Evolutionary conservation across 2,329 filamentous ascomycete species (phyloP).

Genomic region (Lecanicillium sp.): DNA sequence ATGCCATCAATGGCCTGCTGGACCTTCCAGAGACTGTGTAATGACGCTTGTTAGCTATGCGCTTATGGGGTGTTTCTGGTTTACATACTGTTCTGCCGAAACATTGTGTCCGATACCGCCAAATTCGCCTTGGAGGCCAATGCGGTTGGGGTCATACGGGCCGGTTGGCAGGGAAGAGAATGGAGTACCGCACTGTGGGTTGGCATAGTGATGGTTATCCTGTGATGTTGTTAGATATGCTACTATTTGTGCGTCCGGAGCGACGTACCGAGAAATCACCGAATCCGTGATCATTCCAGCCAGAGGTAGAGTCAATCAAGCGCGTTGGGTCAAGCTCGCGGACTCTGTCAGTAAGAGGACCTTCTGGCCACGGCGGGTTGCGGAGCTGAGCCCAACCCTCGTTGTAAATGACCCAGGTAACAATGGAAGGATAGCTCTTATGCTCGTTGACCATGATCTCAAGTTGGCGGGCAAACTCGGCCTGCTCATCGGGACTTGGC

Average conservation of each 20-base stretch:
- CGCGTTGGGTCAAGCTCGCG: slow-evolving; percentile 53
- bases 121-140: slow-evolving; percentile 65
- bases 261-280: slow-evolving; percentile 48
- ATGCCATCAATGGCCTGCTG: slow-evolving; percentile 49
- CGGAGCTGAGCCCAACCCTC: slow-evolving; percentile 62
- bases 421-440: slow-evolving; percentile 57
- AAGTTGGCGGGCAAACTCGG: slow-evolving; percentile 58
- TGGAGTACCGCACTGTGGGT: slow-evolving; percentile 62
- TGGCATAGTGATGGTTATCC: slow-evolving; percentile 67
- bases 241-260: too few species aligned
- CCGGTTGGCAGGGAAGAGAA: slow-evolving; percentile 52
- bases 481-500: slow-evolving; percentile 43
- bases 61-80: not conserved
- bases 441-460: slow-evolving; percentile 54
- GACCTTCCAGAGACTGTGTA: slow-evolving; percentile 55
- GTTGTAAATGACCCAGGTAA: slow-evolving; percentile 64
- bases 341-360: slow-evolving; percentile 46
- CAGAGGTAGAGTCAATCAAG: slow-evolving; percentile 54
- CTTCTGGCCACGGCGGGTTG: slow-evolving; percentile 44
- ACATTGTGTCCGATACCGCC: slow-evolving; percentile 62
- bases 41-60: not conserved
- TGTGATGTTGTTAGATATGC: slow-evolving; percentile 12
- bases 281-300: slow-evolving; percentile 61
- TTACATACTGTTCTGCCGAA: slow-evolving; percentile 48
- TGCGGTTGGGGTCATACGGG: slow-evolving; percentile 50